phyloP scores from a whole-genome alignment of 495 filamentous ascomycete species.

The Penicillium lividum region DNA sequence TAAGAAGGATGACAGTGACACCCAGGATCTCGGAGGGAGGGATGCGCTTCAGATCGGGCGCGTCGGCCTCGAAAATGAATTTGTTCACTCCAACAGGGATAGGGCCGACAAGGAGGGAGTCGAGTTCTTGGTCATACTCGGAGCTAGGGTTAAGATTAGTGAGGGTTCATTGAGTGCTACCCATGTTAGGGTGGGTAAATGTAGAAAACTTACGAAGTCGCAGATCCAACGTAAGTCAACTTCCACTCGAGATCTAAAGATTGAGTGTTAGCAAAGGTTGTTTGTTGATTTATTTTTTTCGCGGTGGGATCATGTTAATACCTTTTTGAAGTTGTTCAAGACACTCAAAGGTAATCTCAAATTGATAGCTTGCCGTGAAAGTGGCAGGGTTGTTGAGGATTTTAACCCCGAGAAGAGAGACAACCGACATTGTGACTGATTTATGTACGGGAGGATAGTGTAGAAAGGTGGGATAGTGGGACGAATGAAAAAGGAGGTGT shows the following conservation, averaged over 20 bases:
- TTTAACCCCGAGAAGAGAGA: constrained; percentile 91
- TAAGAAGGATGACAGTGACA: constrained; percentile 94
- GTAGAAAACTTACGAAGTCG: constrained; percentile 73
- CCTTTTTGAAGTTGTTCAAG: constrained; percentile 91
- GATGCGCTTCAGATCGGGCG: constrained; percentile 85
- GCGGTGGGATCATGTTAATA: constrained; percentile 28
- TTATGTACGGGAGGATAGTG: constrained; percentile 21
- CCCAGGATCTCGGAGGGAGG: constrained; percentile 93
- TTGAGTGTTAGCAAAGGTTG: constrained; percentile 9
- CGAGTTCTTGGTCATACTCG: constrained; percentile 97
- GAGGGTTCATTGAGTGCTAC: neutral
- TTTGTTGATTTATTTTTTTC: neutral
- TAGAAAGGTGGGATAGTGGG: constrained; percentile 11
- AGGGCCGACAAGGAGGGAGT: constrained; percentile 92
- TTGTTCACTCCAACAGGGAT: constrained; percentile 98
- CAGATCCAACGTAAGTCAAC: constrained; percentile 96
- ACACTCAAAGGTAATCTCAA: constrained; percentile 99
- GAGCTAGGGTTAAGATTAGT: constrained; percentile 55
- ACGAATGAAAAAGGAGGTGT: constrained; percentile 64
- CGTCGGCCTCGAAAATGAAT: constrained; percentile 94
- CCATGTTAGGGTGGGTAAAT: neutral
- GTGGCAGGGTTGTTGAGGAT: constrained; percentile 94
- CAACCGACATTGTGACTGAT: constrained; percentile 80
- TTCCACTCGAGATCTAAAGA: constrained; percentile 94
- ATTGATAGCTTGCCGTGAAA: constrained; percentile 86